Percentiles rank a stretch among this genome's conserved stretches.
phyloP scores from a whole-genome alignment of 352 stramenopile species.

The Aphanomyces cochlioides region DNA sequence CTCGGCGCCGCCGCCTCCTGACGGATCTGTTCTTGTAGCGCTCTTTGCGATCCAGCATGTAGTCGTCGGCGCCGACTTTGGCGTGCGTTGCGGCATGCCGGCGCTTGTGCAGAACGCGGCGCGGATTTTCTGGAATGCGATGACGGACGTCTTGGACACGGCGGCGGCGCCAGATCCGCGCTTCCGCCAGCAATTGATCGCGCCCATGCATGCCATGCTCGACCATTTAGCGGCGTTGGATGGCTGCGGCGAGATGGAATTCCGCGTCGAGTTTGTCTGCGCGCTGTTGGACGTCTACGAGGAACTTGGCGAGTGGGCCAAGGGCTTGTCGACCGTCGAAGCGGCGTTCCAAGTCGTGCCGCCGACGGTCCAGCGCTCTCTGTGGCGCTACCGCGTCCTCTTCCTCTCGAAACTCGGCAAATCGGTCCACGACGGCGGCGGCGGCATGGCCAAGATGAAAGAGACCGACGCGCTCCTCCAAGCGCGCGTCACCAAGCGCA shows the following conservation, averaged over 20 bases:
- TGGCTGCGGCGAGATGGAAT: constrained; percentile 12
- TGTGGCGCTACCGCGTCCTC: constrained; percentile 46
- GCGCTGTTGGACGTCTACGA: constrained; percentile 46
- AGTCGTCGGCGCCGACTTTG: constrained; percentile 47
- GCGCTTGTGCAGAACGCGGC: constrained; percentile 46
- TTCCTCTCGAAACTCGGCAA: constrained; percentile 51
- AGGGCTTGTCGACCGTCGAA: constrained; percentile 39
- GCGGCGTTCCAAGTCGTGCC: constrained; percentile 37
- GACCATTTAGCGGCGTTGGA: constrained; percentile 30
- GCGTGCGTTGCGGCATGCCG: constrained; percentile 30
- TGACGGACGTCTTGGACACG: constrained; percentile 33
- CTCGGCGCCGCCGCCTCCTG: no score
- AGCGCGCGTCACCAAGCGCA: constrained; percentile 60
- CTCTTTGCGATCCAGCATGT: constrained; percentile 54
- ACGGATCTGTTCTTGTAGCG: constrained; percentile 33
- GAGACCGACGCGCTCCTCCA: constrained; percentile 47
- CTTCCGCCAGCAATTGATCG: constrained; percentile 26
- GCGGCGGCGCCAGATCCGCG: constrained; percentile 6
- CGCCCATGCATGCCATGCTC: constrained; percentile 35
- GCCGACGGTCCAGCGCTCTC: constrained; percentile 35
- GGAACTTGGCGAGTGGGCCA: constrained; percentile 38
- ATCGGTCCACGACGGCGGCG: constrained; percentile 33
- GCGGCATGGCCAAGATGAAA: constrained; percentile 49
- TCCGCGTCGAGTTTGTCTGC: constrained; percentile 41
- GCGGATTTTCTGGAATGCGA: constrained; percentile 78